Base-by-base conservation (phyloP, 2,329 filamentous ascomycete genomes). In the Aspergillus novofumigatus region DNA sequence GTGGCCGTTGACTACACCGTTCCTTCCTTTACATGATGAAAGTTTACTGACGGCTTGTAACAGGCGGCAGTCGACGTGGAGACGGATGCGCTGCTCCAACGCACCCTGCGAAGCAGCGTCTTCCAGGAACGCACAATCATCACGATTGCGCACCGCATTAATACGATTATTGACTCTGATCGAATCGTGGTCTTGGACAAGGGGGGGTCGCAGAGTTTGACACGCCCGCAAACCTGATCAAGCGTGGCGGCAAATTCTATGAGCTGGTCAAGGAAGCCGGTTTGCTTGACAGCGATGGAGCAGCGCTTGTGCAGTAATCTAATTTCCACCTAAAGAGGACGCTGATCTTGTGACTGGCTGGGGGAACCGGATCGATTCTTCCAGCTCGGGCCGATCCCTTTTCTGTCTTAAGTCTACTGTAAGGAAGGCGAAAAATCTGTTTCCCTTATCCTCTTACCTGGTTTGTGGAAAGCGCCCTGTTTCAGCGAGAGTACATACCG, bases 81-180 rank as follows among this genome's bases (percentile, higher is more conserved):
- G 73, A 88, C 86, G 1, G 84, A 88, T 71, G 82, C 83, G 48
- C 76, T 87, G 76, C 76, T 87, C 56, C 86, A 88, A 72, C 80
- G 82, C 38, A 87, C 85, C 21, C 72, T 88, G 50, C 80, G 85
- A 56, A 85, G 81, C 69, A 82, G 76, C 66, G 81, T 86, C 72
- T 99, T 99, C 78, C 83, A 87, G 60, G 91, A 97, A 75, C 86
- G 91, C 54, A 99, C 94, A 41, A 97, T 99, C 75, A 96, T 99
- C 75, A 99, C 94, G 1, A 96, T 99, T 68, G 94, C 94, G 26
- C 94, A 99, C 78, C 88, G 94, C 55, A 96, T 99, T 79, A 97
- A 97, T 78, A 99, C 94, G 10, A 97, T 99, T 67, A 83, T 99
- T 14, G 86, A 88, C 68, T 86, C 83, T 59, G 93, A 99, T 77